A percentile compares a stretch with the other conserved stretches of the same genome.
These are phyloP conservation scores for Saccharomycopsis hybrid DNA, from an alignment of 1,139 yeast species.

Conservation along the genomic window DNA sequence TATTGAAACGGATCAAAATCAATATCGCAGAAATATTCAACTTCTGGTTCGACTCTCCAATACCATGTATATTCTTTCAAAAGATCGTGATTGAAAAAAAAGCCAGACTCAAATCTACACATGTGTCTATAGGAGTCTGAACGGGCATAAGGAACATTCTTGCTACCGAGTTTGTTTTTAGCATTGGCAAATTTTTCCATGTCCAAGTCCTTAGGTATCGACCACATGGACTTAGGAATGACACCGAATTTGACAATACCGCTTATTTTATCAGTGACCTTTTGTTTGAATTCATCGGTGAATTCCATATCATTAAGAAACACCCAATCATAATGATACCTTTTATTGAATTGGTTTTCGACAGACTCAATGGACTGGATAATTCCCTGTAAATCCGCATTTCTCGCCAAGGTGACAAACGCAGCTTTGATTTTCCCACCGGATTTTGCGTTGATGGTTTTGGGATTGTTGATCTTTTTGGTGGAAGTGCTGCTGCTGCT, in stretches of 20 bases:
- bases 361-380: slow-evolving; percentile 45
- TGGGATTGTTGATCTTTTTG: no score
- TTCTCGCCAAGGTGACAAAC: slow-evolving; percentile 51
- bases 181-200: slow-evolving; percentile 32
- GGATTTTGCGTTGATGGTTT: no score
- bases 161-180: slow-evolving; percentile 36
- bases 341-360: slow-evolving; percentile 52
- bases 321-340: slow-evolving; percentile 56
- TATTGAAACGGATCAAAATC: slow-evolving; percentile 44
- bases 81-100: slow-evolving; percentile 46
- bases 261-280: slow-evolving; percentile 41
- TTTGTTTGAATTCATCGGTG: slow-evolving; percentile 36
- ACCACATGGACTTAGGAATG: slow-evolving; percentile 48
- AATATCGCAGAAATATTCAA: slow-evolving; percentile 48
- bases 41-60: slow-evolving; percentile 60
- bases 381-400: slow-evolving; percentile 43
- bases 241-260: slow-evolving; percentile 55
- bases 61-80: slow-evolving; percentile 36
- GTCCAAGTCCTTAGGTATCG: slow-evolving; percentile 34
- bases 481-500: no score
- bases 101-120: slow-evolving; percentile 57
- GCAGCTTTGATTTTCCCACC: slow-evolving; percentile 43
- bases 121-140: slow-evolving; percentile 47
- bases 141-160: slow-evolving; percentile 43
- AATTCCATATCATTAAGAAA: slow-evolving; percentile 54